Conservation (phyloP, 1,139 yeast genomes). For the Waltiozyma sp. region DNA sequence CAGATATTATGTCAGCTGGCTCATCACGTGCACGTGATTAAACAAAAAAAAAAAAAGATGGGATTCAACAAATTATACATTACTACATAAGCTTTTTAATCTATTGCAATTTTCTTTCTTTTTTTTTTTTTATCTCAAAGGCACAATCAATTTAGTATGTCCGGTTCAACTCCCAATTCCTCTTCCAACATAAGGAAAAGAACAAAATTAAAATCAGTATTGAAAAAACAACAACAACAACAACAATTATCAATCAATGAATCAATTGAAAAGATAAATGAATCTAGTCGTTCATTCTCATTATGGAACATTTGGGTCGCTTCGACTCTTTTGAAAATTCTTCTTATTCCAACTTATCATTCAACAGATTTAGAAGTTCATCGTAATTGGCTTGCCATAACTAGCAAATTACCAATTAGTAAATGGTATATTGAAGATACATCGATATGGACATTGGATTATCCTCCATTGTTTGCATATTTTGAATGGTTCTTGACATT, state of each 20-base stretch:
- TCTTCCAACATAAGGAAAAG: neutral
- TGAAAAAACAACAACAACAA: neutral
- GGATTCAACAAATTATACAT: too few species aligned
- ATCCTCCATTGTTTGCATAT: constrained; percentile 96
- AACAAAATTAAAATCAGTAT: neutral
- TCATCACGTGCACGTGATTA: neutral
- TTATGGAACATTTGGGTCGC: constrained; percentile 61
- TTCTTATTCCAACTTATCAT: constrained; percentile 41
- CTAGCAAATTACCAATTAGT: constrained; percentile 61
- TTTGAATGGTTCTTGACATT: constrained; percentile 75
- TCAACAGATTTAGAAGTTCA: constrained; percentile 97
- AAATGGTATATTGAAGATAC: constrained; percentile 82
- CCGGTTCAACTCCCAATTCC: neutral
- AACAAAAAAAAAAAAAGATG: neutral
- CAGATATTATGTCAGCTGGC: neutral
- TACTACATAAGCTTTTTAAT: too few species aligned
- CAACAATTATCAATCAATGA: neutral
- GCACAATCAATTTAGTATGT: neutral
- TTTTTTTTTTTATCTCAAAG: neutral
- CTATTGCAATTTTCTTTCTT: too few species aligned
- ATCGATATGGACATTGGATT: constrained; percentile 91
- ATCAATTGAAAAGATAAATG: neutral
- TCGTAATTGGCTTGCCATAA: constrained; percentile 92
- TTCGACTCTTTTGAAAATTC: constrained; percentile 41
- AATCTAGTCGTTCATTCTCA: constrained; percentile 27